A percentile compares a stretch with the other conserved stretches of the same genome.
Evolutionary conservation across 2,329 filamentous ascomycete genomes (phyloP).

Genomic region (Coleophoma cylindrospora): DNA sequence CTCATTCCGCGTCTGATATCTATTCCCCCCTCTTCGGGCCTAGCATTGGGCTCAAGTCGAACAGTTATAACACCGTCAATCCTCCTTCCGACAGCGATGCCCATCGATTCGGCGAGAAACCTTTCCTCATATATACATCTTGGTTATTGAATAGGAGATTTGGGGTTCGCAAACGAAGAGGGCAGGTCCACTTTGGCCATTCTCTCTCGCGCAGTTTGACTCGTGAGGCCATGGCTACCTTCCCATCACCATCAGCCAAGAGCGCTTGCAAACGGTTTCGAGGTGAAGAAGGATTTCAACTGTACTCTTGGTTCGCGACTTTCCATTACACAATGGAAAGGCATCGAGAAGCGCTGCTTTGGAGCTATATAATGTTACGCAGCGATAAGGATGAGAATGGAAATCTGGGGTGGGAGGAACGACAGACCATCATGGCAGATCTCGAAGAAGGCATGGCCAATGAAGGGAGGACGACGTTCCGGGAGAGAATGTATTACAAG

Average conservation of each 20-base stretch:
- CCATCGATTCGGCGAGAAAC: constrained; percentile 35
- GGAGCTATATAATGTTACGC: constrained; percentile 36
- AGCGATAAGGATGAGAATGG: constrained; percentile 32
- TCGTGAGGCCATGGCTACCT: constrained; percentile 34
- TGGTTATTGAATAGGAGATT: constrained; percentile 40
- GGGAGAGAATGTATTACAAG: constrained; percentile 33
- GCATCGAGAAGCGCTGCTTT: constrained; percentile 36
- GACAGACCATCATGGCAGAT: constrained; percentile 29
- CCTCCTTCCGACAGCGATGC: constrained; percentile 24
- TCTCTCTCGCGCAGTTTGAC: constrained; percentile 33
- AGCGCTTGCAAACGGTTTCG: constrained; percentile 36
- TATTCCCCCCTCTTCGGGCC: constrained; percentile 38
- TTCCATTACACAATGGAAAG: constrained; percentile 40
- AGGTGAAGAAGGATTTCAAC: constrained; percentile 35
- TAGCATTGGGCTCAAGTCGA: constrained; percentile 36
- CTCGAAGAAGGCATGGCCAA: constrained; percentile 30
- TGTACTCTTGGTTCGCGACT: constrained; percentile 36
- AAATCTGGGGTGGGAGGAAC: constrained; percentile 34
- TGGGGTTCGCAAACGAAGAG: constrained; percentile 34
- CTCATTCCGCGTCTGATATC: constrained; percentile 35
- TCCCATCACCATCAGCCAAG: constrained; percentile 32
- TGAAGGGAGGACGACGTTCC: constrained; percentile 25
- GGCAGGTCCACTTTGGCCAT: constrained; percentile 37
- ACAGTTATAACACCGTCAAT: constrained; percentile 33
- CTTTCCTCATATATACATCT: constrained; percentile 37